phyloP scores from a whole-genome alignment of 2,329 filamentous ascomycete species.

The Ophiocordyceps robertsii region DNA sequence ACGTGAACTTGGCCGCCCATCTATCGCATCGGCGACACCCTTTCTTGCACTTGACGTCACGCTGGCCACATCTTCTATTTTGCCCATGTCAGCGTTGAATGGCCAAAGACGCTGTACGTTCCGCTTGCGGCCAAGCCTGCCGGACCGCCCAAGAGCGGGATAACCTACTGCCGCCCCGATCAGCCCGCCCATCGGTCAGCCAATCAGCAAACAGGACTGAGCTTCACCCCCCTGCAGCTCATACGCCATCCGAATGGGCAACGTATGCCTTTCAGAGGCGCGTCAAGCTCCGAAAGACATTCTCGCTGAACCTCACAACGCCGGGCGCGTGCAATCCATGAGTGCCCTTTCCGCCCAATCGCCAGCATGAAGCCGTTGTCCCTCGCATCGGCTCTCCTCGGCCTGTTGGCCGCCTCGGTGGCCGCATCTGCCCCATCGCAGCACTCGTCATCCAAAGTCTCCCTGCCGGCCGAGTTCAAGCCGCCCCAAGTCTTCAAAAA shows the following conservation, averaged over 20 bases:
- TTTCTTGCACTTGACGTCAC: too few species aligned
- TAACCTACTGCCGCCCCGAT: too few species aligned
- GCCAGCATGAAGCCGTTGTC: constrained; percentile 28
- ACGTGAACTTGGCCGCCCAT: too few species aligned
- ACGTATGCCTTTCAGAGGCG: constrained; percentile 1
- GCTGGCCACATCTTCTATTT: too few species aligned
- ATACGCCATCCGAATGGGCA: neutral
- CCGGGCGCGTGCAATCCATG: constrained; percentile 18
- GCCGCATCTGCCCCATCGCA: constrained; percentile 19
- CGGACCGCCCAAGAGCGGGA: too few species aligned
- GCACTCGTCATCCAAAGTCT: constrained; percentile 41
- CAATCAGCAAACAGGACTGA: neutral
- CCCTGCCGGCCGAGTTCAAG: constrained; percentile 55
- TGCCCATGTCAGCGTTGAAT: too few species aligned
- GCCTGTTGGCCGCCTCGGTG: constrained; percentile 37
- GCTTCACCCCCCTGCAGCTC: constrained; percentile 9
- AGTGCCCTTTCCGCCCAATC: constrained; percentile 12
- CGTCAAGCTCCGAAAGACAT: neutral
- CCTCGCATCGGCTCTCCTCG: constrained; percentile 43
- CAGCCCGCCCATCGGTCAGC: neutral
- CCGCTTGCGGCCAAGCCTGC: too few species aligned
- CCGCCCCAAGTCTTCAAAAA: constrained; percentile 91
- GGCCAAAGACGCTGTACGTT: too few species aligned
- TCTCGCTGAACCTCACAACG: constrained; percentile 2
- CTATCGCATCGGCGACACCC: too few species aligned